A percentile compares a stretch with the other conserved stretches of the same genome.
phyloP scores from a whole-genome alignment of 352 stramenopile species.

The Globisporangium iwayamae region DNA sequence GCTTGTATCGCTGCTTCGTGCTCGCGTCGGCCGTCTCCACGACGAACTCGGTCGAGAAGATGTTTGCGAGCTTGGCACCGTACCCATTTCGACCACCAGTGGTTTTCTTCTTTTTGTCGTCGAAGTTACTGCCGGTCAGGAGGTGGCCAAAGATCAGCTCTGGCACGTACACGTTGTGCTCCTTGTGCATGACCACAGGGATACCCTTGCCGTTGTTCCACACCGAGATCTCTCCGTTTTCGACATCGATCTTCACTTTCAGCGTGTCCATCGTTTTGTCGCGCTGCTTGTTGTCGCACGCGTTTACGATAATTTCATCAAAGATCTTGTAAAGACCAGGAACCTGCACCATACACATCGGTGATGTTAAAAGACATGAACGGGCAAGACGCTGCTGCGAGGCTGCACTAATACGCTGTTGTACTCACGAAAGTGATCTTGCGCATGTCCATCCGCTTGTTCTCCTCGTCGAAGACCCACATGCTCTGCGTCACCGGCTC shows the following conservation, averaged over 20 bases:
- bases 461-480: constrained; percentile 90
- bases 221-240: constrained; percentile 93
- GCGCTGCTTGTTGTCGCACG: constrained; percentile 99
- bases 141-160: constrained; percentile 98
- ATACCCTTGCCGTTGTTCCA: constrained; percentile 98
- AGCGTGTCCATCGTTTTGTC: constrained; percentile 94
- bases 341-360: constrained; percentile 36
- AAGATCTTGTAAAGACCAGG: constrained; percentile 99
- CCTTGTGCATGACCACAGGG: constrained; percentile 94
- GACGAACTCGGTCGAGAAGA: constrained; percentile 99
- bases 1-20: constrained; percentile 92
- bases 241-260: constrained; percentile 93
- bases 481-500: constrained; percentile 90
- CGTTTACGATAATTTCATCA: constrained; percentile 99
- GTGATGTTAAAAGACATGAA: background rate
- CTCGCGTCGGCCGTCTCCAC: constrained; percentile 97
- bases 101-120: constrained; percentile 96
- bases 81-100: constrained; percentile 96
- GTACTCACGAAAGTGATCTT: constrained; percentile 89
- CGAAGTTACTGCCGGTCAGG: constrained; percentile 97
- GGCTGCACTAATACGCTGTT: background rate
- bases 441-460: constrained; percentile 90
- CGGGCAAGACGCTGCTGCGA: background rate
- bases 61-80: constrained; percentile 99
- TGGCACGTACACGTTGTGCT: constrained; percentile 97